These are phyloP conservation scores for Rhodamnia argentea DNA, from an alignment of 345 rosid genomes.

Conservation along the genomic window DNA sequence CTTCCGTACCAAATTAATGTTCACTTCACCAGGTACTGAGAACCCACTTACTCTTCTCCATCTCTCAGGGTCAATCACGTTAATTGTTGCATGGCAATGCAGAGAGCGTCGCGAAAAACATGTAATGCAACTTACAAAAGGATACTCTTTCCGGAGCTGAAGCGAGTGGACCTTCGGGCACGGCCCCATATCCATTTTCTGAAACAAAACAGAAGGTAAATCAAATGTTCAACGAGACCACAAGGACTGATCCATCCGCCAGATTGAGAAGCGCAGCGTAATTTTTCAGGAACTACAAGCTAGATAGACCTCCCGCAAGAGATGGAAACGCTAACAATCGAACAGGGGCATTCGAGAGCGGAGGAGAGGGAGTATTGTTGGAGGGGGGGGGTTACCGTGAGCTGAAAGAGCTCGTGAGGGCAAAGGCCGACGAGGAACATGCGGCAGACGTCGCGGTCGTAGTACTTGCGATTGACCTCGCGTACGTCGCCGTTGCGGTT, in stretches of 20 bases:
- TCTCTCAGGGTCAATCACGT: background rate
- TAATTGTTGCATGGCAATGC: background rate
- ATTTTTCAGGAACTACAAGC: background rate
- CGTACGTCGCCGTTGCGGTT: constrained; percentile 95
- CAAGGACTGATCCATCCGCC: background rate
- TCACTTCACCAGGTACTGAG: background rate
- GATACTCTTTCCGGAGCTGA: constrained; percentile 97
- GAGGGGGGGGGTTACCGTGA: constrained; percentile 52
- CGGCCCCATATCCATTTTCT: constrained; percentile 99
- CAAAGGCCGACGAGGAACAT: constrained; percentile 92
- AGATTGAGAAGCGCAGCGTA: background rate
- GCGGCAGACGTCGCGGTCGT: constrained; percentile 99
- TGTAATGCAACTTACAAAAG: constrained; percentile 4
- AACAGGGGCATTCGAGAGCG: no score
- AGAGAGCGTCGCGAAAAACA: background rate
- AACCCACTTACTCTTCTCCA: background rate
- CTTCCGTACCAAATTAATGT: background rate
- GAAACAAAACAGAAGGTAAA: constrained; percentile 2
- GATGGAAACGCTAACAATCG: no score
- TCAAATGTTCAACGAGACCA: background rate
- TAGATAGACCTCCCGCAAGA: background rate
- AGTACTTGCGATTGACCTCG: constrained; percentile 95
- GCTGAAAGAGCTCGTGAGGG: constrained; percentile 97
- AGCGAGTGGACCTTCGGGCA: constrained; percentile 98
- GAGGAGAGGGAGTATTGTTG: no score